Conservation (phyloP, 768 basidiomycete genomes). For the Lactifluus pinguis region DNA sequence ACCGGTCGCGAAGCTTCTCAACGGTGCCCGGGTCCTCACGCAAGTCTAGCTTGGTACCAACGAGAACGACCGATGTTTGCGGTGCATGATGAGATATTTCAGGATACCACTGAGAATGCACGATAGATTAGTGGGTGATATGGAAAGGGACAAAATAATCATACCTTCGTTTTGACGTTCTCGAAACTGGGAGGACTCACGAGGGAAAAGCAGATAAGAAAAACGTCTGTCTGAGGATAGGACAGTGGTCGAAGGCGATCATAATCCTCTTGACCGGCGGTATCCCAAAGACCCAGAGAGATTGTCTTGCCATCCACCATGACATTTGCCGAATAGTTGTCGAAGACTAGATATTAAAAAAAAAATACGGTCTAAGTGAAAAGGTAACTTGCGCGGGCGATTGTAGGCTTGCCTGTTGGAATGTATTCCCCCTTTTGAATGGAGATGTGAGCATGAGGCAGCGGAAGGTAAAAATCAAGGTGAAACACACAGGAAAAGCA, state of each 20-base stretch:
- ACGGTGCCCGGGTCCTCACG: slow-evolving; percentile 92
- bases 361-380: neutral
- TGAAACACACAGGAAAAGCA: slow-evolving; percentile 75
- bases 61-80: slow-evolving; percentile 83
- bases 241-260: slow-evolving; percentile 95
- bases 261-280: slow-evolving; percentile 99
- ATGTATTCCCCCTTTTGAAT: slow-evolving; percentile 81
- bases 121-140: neutral
- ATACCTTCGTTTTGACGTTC: slow-evolving; percentile 94
- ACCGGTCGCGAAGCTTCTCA: slow-evolving; percentile 90
- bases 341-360: slow-evolving; percentile 60
- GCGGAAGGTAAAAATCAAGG: neutral
- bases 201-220: slow-evolving; percentile 97
- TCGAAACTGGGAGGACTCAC: slow-evolving; percentile 98
- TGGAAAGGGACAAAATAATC: neutral
- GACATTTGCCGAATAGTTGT: slow-evolving; percentile 97
- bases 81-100: slow-evolving; percentile 98
- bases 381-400: slow-evolving; percentile 3
- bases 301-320: slow-evolving; percentile 99
- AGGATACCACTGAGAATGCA: slow-evolving; percentile 69
- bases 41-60: slow-evolving; percentile 95
- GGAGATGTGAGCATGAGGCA: slow-evolving; percentile 4
- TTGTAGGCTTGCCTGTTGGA: slow-evolving; percentile 62
- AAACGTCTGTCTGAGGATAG: slow-evolving; percentile 99
- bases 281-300: slow-evolving; percentile 98